Base-by-base conservation (phyloP, 148 eudicot species). In the Rhododendron griersonianum region DNA sequence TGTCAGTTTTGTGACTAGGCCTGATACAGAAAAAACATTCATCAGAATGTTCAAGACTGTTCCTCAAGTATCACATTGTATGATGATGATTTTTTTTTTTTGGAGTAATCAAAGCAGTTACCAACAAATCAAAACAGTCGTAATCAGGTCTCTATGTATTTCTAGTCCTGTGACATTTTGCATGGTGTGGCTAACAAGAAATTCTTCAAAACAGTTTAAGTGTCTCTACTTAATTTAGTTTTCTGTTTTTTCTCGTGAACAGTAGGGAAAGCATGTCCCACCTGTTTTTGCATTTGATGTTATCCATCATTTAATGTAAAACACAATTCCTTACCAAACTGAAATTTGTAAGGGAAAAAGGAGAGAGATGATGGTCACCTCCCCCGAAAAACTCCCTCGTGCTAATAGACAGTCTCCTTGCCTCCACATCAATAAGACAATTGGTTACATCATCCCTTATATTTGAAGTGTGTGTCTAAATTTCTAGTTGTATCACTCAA, bases 1-100 rank as follows among this genome's bases (percentile, higher is more conserved):
- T 73, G 95, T 95, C 87, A 97, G 88, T 86, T 97, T 97, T 30
- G 99, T 97, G 44, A 97, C 99, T 73, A 97, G 87, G 78, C 99
- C 99, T 97, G 95, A 85, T 57, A 86, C 63, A 88, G 65, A 73
- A 84, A 79, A 89, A 82, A 37, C 85, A 76, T 63, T 85, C 69
- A 37, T 55, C 44, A 73, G 85, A 85, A 85, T 41, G 53, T 45
- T 84, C 61, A 85, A 74, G 33, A 11, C 30, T 63, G 48, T 59
- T n/a, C 37, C 18, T 61, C 8, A 2, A 33, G 16, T 19, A 37
- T 28, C 53, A 30, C 6, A 33, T 33, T 28, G n/a, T 53, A 25
- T 4, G 39, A 33, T 18, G 15, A 4, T 4, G 1, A 57, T 8
- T 35, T 28, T 28, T 28, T 28, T 28, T 28, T 57, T 55, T 35